phyloP scores from a whole-genome alignment of 495 filamentous ascomycete genomes.

The Platismatia glauca region DNA sequence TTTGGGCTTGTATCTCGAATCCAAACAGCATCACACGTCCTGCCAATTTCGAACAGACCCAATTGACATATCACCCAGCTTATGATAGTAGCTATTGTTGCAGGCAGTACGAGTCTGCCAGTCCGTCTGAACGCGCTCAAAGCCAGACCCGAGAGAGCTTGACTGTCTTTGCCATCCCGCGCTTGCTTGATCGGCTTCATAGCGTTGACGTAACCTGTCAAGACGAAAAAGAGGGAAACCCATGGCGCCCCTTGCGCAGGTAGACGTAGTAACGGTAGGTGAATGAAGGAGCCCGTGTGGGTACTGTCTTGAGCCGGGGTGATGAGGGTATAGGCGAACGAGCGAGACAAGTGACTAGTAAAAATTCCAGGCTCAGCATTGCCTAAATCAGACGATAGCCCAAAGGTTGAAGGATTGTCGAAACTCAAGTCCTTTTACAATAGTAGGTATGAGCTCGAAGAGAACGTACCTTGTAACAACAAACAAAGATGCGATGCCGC shows the following conservation, averaged over 20 bases:
- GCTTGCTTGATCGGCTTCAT: slow-evolving; percentile 55
- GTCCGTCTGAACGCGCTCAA: slow-evolving; percentile 56
- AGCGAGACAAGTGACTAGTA: slow-evolving; percentile 10
- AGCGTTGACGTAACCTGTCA: slow-evolving; percentile 61
- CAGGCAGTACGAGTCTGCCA: slow-evolving; percentile 55
- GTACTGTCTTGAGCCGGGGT: slow-evolving; percentile 26
- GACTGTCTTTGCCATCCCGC: slow-evolving; percentile 43
- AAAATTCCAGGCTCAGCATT: neutral
- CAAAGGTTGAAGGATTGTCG: neutral
- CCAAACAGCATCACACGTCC: slow-evolving; percentile 51
- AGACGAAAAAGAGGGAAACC: slow-evolving; percentile 59
- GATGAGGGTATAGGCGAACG: slow-evolving; percentile 11
- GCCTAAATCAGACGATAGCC: neutral
- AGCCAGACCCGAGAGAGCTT: slow-evolving; percentile 44
- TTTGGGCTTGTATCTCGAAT: slow-evolving; percentile 43
- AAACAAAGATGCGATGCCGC: slow-evolving; percentile 54
- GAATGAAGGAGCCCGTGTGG: slow-evolving; percentile 40
- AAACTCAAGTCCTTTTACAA: neutral
- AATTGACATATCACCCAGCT: slow-evolving; percentile 50
- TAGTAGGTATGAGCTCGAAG: neutral
- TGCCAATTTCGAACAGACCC: slow-evolving; percentile 47
- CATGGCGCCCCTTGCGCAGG: slow-evolving; percentile 54
- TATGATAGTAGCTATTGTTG: slow-evolving; percentile 47
- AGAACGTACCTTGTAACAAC: slow-evolving; percentile 56
- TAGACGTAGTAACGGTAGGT: slow-evolving; percentile 52